These are phyloP conservation scores for Plenodomus lindquistii DNA, from an alignment of 2,329 filamentous ascomycete genomes.

Conservation along the genomic window DNA sequence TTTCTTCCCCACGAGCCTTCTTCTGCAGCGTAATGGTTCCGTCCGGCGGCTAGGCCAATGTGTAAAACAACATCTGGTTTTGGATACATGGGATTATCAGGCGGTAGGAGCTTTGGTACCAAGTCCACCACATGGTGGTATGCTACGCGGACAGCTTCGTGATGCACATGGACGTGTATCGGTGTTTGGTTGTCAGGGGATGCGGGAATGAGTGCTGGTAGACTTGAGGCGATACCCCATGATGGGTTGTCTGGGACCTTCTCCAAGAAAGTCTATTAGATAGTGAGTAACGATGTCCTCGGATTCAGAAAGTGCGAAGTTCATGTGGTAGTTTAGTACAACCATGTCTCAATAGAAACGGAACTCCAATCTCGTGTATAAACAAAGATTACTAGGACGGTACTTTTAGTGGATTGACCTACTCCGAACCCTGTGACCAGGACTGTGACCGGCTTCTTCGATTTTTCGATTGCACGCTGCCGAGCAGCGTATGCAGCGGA, in stretches of 20 bases:
- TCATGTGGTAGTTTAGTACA: no score
- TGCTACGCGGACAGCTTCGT: constrained; percentile 41
- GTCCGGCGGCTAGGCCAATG: constrained; percentile 44
- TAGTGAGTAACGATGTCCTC: background rate
- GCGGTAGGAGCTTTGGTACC: constrained; percentile 34
- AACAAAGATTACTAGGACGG: no score
- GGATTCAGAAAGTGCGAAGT: background rate
- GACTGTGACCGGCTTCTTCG: constrained; percentile 39
- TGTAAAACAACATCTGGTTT: constrained; percentile 41
- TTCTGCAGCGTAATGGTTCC: constrained; percentile 43
- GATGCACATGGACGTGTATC: constrained; percentile 42
- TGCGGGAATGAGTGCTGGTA: constrained; percentile 40
- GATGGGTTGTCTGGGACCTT: constrained; percentile 40
- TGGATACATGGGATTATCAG: constrained; percentile 19
- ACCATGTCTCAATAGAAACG: background rate
- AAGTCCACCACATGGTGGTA: constrained; percentile 34
- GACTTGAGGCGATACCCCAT: constrained; percentile 43
- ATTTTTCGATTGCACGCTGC: constrained; percentile 34
- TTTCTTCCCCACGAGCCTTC: constrained; percentile 31
- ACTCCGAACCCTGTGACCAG: constrained; percentile 45
- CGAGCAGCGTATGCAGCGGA: constrained; percentile 24
- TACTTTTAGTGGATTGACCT: constrained; percentile 7
- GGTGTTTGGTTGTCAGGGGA: constrained; percentile 27
- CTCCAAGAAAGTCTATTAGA: constrained; percentile 31
- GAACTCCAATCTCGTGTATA: no score